Evolutionary conservation across 2,329 filamentous ascomycete genomes (phyloP).

Genomic region (Aspergillus viridinutans): DNA sequence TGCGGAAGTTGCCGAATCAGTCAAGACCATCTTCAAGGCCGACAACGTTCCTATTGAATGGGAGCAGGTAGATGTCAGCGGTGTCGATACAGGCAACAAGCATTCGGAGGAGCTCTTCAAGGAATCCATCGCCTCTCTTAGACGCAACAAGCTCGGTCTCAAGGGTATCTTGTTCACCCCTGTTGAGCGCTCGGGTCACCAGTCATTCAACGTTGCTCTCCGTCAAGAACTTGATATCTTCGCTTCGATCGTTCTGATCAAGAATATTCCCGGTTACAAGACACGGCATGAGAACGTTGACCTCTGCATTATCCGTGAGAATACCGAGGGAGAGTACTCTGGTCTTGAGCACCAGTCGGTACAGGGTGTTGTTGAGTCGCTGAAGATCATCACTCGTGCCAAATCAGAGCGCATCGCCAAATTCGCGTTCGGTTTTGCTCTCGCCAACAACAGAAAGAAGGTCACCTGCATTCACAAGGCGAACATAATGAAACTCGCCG

Average conservation of each 20-base stretch:
- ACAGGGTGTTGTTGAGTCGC: conserved; percentile 90
- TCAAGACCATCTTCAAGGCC: conserved; percentile 99
- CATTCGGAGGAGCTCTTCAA: conserved; percentile 93
- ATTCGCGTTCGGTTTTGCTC: conserved; percentile 95
- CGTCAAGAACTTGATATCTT: conserved; percentile 99
- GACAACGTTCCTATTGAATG: conserved; percentile 98
- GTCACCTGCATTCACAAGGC: conserved; percentile 99
- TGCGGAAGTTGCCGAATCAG: conserved; percentile 93
- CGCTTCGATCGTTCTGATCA: conserved; percentile 94
- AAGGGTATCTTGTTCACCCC: conserved; percentile 99
- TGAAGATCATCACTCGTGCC: conserved; percentile 99
- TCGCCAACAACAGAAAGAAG: conserved; percentile 99
- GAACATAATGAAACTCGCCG: conserved; percentile 99
- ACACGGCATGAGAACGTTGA: conserved; percentile 97
- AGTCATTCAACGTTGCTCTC: conserved; percentile 98
- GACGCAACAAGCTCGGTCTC: conserved; percentile 97
- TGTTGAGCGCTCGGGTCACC: conserved; percentile 92
- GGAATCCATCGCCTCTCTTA: conserved; percentile 89
- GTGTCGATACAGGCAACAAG: conserved; percentile 78
- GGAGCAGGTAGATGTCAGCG: conserved; percentile 96
- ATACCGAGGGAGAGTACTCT: conserved; percentile 99
- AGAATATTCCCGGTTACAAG: conserved; percentile 98
- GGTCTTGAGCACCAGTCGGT: conserved; percentile 98
- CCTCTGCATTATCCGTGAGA: conserved; percentile 99
- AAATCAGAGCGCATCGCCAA: conserved; percentile 99